These are phyloP conservation scores for Hibiscus trionum DNA, from an alignment of 345 rosid species.

Conservation along the genomic window DNA sequence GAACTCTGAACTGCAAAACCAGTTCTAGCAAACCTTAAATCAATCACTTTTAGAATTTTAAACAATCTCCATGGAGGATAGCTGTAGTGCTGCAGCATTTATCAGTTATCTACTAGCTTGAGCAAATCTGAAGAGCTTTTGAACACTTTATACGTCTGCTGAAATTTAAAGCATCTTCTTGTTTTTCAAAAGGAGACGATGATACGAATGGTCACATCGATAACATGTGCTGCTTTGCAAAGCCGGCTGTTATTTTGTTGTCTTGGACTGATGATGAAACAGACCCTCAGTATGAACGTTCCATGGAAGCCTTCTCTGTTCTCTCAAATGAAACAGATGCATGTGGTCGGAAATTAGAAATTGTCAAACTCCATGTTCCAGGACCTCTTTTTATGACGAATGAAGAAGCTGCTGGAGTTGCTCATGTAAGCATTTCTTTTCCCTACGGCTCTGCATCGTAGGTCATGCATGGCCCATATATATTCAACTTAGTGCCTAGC, in stretches of 20 bases:
- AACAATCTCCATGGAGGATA: not conserved
- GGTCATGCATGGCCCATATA: not conserved
- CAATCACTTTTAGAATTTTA: not conserved
- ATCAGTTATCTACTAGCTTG: not conserved
- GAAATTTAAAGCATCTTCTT: conserved; percentile 5
- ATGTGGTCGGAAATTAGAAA: conserved; percentile 56
- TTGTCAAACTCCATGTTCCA: conserved; percentile 50
- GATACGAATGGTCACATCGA: conserved; percentile 97
- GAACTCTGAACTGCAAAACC: not conserved
- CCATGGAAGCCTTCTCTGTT: conserved; percentile 52
- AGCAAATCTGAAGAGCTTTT: not conserved
- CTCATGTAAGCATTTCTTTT: conserved; percentile 42
- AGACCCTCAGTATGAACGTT: conserved; percentile 69
- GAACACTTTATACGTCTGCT: not conserved
- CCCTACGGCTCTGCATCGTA: not conserved
- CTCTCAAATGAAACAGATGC: conserved; percentile 66
- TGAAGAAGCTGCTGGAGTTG: conserved; percentile 71
- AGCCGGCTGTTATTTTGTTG: conserved; percentile 78
- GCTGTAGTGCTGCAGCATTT: not conserved
- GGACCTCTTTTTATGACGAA: conserved; percentile 65
- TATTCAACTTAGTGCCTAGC: not conserved
- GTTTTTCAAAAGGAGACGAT: conserved; percentile 66
- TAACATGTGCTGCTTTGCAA: conserved; percentile 88
- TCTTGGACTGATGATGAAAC: conserved; percentile 70
- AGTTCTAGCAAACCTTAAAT: not conserved